Evolutionary conservation across 352 stramenopile genomes (phyloP), one percentile per base, ranked within the genome.

Genomic region (Pythium biforme): DNA sequence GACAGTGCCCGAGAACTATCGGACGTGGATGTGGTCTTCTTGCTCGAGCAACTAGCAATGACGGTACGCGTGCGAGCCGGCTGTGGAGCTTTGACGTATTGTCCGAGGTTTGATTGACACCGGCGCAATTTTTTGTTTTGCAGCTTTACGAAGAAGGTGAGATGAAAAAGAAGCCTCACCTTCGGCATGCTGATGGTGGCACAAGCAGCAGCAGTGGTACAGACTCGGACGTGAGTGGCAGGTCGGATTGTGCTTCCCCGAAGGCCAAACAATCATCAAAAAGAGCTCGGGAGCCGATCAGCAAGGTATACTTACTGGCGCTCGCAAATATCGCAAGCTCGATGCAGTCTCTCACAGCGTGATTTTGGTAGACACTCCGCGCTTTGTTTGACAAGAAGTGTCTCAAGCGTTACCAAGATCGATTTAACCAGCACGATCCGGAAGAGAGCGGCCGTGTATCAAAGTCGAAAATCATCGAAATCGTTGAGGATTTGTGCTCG

Each of bases 21-120:
- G 6, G 50, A 63, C 14, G 4, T 27, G 2, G 66, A 91, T 19
- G 72, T 74, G 19, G 23, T 86, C 19, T 86, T 86, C 55, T 45
- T 91, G 25, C 67, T 91, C 6, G 77, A 91, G 40, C 79, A 91
- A 41, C 62, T 91, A 19, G 77, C 77, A 2, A 75, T 89, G 73
- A 88, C 79, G 59, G 79, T 89, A 64, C 6, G 55, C 17, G 0
- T 59, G 8, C 34, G 33, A 26, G 20, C n/a, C 1, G 27, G 19
- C 19, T 20, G 54, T 26, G 20, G 19, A 6, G 39, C 20, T 46
- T 19, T 37, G 7, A 37, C 31, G 31, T 37, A 11, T 49, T n/a
- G 39, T 31, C 3, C 27, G 25, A 60, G 7, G 25, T 33, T 15
- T 29, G 10, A 45, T 2, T 61, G 34, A 31, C 17, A 50, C 39